Conservation (phyloP, 2,329 filamentous ascomycete species). For the Ascochyta rabiei region DNA sequence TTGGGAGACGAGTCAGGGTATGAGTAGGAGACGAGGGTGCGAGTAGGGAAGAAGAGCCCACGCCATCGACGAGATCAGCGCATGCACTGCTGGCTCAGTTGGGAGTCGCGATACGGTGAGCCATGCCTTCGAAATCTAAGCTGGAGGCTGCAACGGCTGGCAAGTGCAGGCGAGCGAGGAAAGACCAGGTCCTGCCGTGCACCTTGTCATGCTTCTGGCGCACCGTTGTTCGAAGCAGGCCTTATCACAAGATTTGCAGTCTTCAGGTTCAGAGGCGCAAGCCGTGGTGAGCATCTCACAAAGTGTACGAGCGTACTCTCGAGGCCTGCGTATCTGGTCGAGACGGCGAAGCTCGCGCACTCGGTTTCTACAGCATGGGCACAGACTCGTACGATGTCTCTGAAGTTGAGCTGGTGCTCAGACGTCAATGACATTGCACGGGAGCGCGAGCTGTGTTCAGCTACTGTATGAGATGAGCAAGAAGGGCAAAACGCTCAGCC, state of each 20-base stretch:
- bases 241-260: background rate
- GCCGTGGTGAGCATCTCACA: background rate
- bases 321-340: background rate
- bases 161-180: background rate
- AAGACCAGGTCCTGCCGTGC: background rate
- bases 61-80: background rate
- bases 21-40: background rate
- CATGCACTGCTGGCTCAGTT: background rate
- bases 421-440: background rate
- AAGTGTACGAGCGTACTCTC: background rate
- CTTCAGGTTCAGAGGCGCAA: background rate
- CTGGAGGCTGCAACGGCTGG: background rate
- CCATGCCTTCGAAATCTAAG: background rate
- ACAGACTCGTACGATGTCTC: slow-evolving; percentile 3
- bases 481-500: background rate
- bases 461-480: background rate
- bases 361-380: background rate
- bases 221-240: background rate
- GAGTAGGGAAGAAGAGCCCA: background rate
- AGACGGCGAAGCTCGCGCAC: background rate
- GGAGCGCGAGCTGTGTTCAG: slow-evolving; percentile 1
- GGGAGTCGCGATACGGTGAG: slow-evolving; percentile 1
- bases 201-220: background rate
- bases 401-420: background rate
- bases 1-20: slow-evolving; percentile 4